phyloP scores from a whole-genome alignment of 116 monocot species.

The Trichopus zeylanicus region DNA sequence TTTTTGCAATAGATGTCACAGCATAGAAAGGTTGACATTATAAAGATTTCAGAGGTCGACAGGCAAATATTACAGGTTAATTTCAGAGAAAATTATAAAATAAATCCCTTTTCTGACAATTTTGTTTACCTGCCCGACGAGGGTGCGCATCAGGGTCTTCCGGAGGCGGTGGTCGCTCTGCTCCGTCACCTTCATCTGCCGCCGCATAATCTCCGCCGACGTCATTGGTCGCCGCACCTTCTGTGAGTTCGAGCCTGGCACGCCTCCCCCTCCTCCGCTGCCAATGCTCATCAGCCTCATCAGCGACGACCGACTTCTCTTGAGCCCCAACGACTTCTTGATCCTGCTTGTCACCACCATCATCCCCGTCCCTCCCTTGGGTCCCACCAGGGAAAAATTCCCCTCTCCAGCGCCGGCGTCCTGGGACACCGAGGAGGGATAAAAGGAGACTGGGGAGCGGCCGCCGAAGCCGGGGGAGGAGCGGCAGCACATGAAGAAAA shows the following conservation, averaged over 20 bases:
- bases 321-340: conserved; percentile 76
- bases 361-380: conserved; percentile 27
- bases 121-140: conserved; percentile 76
- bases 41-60: too few relatives aligned
- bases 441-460: conserved; percentile 31
- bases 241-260: conserved; percentile 9
- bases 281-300: conserved; percentile 21
- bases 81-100: too few relatives aligned
- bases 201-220: conserved; percentile 76
- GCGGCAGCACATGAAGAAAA: conserved; percentile 91
- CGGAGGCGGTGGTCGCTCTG: conserved; percentile 75
- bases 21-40: too few relatives aligned
- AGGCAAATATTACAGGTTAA: too few relatives aligned
- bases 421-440: conserved; percentile 11
- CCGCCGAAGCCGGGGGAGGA: conserved; percentile 67
- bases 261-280: conserved; percentile 1
- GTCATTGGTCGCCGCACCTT: conserved; percentile 34
- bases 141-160: conserved; percentile 62
- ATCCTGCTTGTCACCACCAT: conserved; percentile 46
- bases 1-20: too few relatives aligned
- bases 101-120: too few relatives aligned
- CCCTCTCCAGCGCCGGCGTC: background rate
- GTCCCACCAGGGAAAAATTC: conserved; percentile 3
- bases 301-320: conserved; percentile 38
- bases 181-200: conserved; percentile 79